phyloP scores from a whole-genome alignment of 768 basidiomycete species.

The Mycena crocata region DNA sequence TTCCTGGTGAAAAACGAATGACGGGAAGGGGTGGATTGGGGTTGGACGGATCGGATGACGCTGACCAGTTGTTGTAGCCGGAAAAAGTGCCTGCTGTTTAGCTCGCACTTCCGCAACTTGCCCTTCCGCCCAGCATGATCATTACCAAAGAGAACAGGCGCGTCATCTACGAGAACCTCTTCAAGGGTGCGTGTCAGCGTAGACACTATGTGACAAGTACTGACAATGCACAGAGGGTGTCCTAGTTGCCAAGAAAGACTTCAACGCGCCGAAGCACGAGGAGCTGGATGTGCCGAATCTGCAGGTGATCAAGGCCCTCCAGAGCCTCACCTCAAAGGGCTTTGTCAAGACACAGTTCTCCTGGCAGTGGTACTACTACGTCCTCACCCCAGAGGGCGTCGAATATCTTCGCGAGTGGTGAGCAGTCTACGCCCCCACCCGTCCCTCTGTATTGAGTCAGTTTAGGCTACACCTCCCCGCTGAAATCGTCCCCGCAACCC shows the following conservation, averaged over 20 bases:
- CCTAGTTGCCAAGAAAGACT: constrained; percentile 99
- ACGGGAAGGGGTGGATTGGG: constrained; percentile 20
- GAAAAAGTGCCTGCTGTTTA: constrained; percentile 29
- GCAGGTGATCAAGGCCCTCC: constrained; percentile 77
- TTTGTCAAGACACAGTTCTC: constrained; percentile 99
- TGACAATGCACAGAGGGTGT: constrained; percentile 89
- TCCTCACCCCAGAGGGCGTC: constrained; percentile 95
- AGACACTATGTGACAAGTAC: no score
- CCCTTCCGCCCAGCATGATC: constrained; percentile 79
- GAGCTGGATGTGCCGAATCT: constrained; percentile 82
- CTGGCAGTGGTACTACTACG: constrained; percentile 99
- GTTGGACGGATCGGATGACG: neutral
- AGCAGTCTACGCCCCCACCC: constrained; percentile 38
- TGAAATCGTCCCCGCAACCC: constrained; percentile 97
- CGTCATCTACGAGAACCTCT: constrained; percentile 98
- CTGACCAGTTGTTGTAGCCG: constrained; percentile 9
- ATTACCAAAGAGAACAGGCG: constrained; percentile 96
- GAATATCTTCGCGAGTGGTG: constrained; percentile 95
- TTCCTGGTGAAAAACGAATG: constrained; percentile 11
- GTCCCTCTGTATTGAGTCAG: neutral
- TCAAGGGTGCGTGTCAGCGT: constrained; percentile 91
- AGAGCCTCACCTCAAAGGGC: constrained; percentile 79
- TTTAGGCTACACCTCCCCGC: constrained; percentile 91
- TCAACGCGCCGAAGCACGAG: constrained; percentile 96
- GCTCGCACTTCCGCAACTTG: constrained; percentile 26